These are phyloP conservation scores for Trichoderma aggressivum DNA, from an alignment of 2,329 filamentous ascomycete species.

Conservation along the genomic window DNA sequence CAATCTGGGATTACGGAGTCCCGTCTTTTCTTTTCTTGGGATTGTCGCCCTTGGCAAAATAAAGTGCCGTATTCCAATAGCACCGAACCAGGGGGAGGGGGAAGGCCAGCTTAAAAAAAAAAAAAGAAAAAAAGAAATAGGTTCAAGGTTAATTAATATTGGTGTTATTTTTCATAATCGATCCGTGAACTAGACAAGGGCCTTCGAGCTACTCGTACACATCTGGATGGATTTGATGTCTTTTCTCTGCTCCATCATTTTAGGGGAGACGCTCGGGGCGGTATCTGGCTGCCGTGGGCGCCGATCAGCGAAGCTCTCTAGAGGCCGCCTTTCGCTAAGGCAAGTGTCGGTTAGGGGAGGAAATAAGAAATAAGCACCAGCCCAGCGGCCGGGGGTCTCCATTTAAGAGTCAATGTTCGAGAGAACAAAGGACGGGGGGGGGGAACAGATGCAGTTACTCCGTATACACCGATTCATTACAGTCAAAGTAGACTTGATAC, in stretches of 20 bases:
- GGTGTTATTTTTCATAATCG: neutral
- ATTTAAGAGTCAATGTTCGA: neutral
- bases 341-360: neutral
- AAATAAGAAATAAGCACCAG: neutral
- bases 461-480: neutral
- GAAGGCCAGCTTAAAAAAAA: neutral
- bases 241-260: neutral
- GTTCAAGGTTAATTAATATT: neutral
- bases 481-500: neutral
- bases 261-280: neutral
- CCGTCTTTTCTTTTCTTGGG: neutral
- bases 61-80: neutral
- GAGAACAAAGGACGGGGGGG: neutral
- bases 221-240: neutral
- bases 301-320: constrained; percentile 10
- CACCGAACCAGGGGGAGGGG: neutral
- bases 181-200: neutral
- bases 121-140: no score
- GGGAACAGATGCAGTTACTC: neutral
- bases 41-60: neutral
- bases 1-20: neutral
- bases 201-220: no score
- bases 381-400: neutral
- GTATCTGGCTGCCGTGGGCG: neutral
- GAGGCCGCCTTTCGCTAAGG: neutral